phyloP scores from a whole-genome alignment of 257 asterid species.

The Eustoma russellianum region DNA sequence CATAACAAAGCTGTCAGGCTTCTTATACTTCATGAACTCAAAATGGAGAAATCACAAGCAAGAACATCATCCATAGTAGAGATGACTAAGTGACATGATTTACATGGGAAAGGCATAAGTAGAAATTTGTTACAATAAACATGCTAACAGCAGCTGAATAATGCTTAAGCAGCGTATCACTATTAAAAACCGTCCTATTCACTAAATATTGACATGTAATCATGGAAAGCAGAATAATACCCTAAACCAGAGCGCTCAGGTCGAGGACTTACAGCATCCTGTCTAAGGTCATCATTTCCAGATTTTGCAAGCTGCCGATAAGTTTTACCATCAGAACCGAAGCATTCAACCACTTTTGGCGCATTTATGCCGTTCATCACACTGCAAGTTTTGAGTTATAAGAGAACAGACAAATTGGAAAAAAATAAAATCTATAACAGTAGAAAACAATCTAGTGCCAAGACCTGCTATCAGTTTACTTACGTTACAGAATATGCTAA shows the following conservation, averaged over 20 bases:
- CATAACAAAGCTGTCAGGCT: background rate
- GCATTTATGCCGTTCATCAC: constrained; percentile 97
- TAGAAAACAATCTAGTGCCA: too few species aligned
- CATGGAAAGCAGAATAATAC: background rate
- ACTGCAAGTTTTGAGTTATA: constrained; percentile 34
- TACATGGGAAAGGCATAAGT: too few species aligned
- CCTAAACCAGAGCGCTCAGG: constrained; percentile 11
- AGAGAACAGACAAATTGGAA: background rate
- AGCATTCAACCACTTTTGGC: constrained; percentile 95
- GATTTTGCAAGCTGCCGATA: constrained; percentile 98
- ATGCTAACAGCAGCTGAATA: too few species aligned
- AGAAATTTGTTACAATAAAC: too few species aligned
- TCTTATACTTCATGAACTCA: background rate
- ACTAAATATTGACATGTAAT: background rate
- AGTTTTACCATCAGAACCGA: constrained; percentile 81
- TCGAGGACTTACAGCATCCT: constrained; percentile 79
- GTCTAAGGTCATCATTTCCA: constrained; percentile 97
- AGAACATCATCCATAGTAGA: too few species aligned
- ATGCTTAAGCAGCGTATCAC: too few species aligned
- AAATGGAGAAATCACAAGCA: background rate
- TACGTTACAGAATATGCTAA: constrained; percentile 83
- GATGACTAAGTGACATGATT: too few species aligned
- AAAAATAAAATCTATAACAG: too few species aligned
- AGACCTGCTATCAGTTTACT: constrained; percentile 16
- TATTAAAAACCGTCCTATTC: background rate